Evolutionary conservation across 495 filamentous ascomycete species (phyloP), one percentile per base, ranked within the genome.

Genomic region (Schizothecium vesticola): DNA sequence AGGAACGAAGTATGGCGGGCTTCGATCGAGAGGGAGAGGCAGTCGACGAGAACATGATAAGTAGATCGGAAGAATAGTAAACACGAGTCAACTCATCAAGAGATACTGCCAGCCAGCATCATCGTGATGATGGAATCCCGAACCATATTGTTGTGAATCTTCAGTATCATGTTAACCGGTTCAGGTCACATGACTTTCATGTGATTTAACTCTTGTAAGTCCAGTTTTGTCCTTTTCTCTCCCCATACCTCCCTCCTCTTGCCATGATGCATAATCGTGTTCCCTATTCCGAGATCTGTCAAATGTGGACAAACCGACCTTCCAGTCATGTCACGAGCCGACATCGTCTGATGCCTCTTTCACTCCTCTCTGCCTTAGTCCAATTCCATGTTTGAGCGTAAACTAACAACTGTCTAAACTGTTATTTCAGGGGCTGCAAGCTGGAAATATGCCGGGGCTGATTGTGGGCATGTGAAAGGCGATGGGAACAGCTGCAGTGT

Each of bases 291-390:
- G 60, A 66, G 22, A 60, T 66, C 65, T 66, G 65, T 29, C 29
- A 51, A 23, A 67, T 76, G 68, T 69, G 66, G 55, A 71, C 59
- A 72, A 72, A 75, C 16, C 21, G 51, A 65, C 61, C 2, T 25
- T 55, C 5, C 36, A 71, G 71, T 68, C 36, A 76, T 69, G 70
- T 72, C 64, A 69, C 63, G 76, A 82, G 74, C 73, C 80, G 80
- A 82, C 79, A 82, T 81, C 78, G 78, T 81, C 79, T 80, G 80
- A 82, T 64, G 22, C 56, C 56, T 71, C 13, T 16, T 55, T 24
- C 22, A 65, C 28, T 22, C 6, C 25, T 10, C 25, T 10, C 26
- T 23, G 0, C 10, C 16, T 16, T 23, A 23, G 28, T 59, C 13
- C 12, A 2, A 19, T 56, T 11, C 1, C 13, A 13, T 16, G 58